phyloP scores from a whole-genome alignment of 169 alveolate genomes.

The Plasmodium gonderi region DNA sequence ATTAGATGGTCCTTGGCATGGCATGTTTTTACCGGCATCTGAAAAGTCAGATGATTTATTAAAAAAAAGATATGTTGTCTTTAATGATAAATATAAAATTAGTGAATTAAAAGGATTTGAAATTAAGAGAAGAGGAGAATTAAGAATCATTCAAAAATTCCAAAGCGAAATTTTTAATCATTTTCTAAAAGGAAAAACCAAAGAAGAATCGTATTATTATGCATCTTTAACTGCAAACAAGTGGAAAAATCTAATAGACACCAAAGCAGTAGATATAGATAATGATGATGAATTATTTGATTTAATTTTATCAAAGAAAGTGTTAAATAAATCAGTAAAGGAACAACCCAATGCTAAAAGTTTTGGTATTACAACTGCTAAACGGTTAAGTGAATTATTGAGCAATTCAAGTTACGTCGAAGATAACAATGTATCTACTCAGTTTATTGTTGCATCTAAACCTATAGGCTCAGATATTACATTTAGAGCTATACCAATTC shows the following conservation, averaged over 20 bases:
- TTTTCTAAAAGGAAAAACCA: constrained; percentile 93
- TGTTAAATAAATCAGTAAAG: constrained; percentile 90
- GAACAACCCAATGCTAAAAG: constrained; percentile 95
- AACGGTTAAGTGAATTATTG: constrained; percentile 93
- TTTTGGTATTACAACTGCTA: constrained; percentile 95
- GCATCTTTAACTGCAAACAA: constrained; percentile 94
- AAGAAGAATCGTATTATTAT: constrained; percentile 94
- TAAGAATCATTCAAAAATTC: constrained; percentile 95
- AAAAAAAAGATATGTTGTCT: constrained; percentile 97
- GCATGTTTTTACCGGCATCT: constrained; percentile 98
- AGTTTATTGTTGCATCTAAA: constrained; percentile 92
- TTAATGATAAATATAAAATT: constrained; percentile 92
- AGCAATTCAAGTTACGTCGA: constrained; percentile 88
- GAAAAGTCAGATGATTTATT: constrained; percentile 96
- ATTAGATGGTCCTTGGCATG: constrained; percentile 99
- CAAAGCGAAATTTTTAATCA: constrained; percentile 97
- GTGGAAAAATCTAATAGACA: constrained; percentile 93
- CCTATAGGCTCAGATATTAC: constrained; percentile 95
- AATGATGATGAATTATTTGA: constrained; percentile 94
- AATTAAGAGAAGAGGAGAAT: constrained; percentile 99
- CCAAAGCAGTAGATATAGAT: constrained; percentile 90
- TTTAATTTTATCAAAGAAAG: constrained; percentile 92
- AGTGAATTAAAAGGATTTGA: constrained; percentile 97
- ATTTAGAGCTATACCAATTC: constrained; percentile 97
- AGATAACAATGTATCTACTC: constrained; percentile 89